A percentile compares a stretch with the other conserved stretches of the same genome.
These are phyloP conservation scores for Blastocystis sp. DNA, from an alignment of 352 stramenopile species.

Conservation along the genomic window DNA sequence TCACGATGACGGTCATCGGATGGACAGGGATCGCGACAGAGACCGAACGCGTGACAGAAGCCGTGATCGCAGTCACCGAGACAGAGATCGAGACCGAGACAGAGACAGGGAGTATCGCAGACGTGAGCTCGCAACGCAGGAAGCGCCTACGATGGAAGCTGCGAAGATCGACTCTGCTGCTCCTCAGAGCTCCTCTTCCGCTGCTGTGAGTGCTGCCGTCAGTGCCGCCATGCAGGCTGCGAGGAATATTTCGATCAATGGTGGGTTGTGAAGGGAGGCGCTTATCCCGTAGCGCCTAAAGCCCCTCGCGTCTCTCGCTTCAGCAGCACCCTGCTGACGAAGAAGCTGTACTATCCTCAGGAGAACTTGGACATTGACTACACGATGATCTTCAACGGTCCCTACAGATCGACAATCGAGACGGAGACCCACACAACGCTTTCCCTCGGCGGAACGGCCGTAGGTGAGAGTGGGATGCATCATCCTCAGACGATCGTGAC, in stretches of 20 bases:
- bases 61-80: neutral
- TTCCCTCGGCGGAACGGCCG: constrained; percentile 24
- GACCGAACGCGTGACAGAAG: constrained; percentile 1
- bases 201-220: constrained; percentile 36
- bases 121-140: neutral
- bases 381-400: constrained; percentile 32
- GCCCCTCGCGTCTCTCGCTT: constrained; percentile 6
- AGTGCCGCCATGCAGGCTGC: constrained; percentile 52
- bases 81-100: constrained; percentile 28
- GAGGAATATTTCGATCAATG: constrained; percentile 29
- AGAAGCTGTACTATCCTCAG: constrained; percentile 62
- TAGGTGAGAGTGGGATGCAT: neutral
- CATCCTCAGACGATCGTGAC: constrained; percentile 40
- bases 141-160: neutral
- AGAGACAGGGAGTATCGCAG: neutral
- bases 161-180: neutral
- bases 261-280: neutral
- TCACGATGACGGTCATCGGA: neutral
- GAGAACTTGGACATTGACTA: constrained; percentile 64
- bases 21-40: constrained; percentile 27
- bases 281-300: too few species aligned
- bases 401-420: constrained; percentile 37
- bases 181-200: neutral
- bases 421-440: constrained; percentile 52
- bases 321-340: constrained; percentile 54